These are phyloP conservation scores for Leccinum sublutescens DNA, from an alignment of 768 basidiomycete genomes.

Conservation along the genomic window DNA sequence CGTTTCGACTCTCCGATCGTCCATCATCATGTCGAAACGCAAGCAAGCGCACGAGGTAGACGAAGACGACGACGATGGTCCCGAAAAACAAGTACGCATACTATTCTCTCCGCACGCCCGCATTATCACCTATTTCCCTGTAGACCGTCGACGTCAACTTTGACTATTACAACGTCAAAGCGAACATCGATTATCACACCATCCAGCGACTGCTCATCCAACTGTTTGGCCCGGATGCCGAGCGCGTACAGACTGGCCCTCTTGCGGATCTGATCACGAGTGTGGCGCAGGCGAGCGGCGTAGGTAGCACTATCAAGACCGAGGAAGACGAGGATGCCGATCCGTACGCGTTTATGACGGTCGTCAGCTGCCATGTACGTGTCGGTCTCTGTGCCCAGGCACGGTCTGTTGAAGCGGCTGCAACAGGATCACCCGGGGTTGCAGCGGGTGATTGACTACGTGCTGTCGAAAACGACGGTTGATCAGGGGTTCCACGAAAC, in stretches of 20 bases:
- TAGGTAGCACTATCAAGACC: conserved; percentile 91
- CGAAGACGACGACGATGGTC: no score
- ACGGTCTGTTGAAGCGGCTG: not conserved
- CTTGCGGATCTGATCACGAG: conserved; percentile 78
- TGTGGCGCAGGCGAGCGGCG: conserved; percentile 66
- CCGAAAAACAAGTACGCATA: conserved; percentile 12
- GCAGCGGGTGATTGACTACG: conserved; percentile 67
- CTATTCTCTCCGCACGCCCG: not conserved
- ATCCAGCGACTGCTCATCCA: conserved; percentile 47
- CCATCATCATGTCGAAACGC: no score
- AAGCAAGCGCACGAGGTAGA: no score
- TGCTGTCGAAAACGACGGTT: conserved; percentile 55
- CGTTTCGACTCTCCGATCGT: no score
- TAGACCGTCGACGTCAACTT: no score
- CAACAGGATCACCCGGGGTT: conserved; percentile 73
- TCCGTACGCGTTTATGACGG: conserved; percentile 85
- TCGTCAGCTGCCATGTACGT: conserved; percentile 72
- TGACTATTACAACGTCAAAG: no score
- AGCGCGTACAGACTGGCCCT: conserved; percentile 64
- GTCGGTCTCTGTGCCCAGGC: not conserved
- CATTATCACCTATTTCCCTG: not conserved
- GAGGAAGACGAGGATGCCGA: conserved; percentile 55
- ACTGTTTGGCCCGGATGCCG: conserved; percentile 72
- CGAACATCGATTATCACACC: no score
- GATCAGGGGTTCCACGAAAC: conserved; percentile 50